phyloP scores from a whole-genome alignment of 192 early-diverging fungal species.

The Backusella australiensis region DNA sequence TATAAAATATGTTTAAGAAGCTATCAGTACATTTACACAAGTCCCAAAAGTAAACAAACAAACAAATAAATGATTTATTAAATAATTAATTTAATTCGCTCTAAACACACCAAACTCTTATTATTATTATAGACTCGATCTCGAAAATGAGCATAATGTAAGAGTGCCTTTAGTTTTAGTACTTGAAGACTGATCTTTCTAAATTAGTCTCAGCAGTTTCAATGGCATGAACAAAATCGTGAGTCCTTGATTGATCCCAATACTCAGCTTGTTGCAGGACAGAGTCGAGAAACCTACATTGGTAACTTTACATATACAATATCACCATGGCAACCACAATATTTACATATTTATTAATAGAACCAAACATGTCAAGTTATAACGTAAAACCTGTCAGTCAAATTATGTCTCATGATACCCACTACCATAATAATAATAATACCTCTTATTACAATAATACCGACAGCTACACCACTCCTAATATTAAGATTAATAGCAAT shows the following conservation, averaged over 20 bases:
- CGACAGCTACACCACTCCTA: not conserved
- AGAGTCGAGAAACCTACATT: not conserved
- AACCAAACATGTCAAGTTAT: conserved; percentile 1
- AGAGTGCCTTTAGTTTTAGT: not conserved
- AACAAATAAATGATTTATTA: not conserved
- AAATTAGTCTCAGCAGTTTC: not conserved
- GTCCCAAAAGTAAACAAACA: not conserved
- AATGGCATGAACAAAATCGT: not conserved
- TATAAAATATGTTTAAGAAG: not conserved
- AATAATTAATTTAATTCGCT: not conserved
- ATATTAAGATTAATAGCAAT: not conserved
- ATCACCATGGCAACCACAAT: not conserved
- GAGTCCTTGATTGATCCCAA: not conserved
- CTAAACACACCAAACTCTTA: not conserved
- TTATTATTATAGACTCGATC: not conserved
- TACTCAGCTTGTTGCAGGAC: not conserved
- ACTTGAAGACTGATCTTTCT: not conserved
- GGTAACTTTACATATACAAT: not conserved
- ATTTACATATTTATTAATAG: not conserved
- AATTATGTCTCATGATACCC: not conserved
- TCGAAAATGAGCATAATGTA: conserved; percentile 1
- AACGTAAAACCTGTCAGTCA: conserved; percentile 1
- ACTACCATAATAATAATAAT: not conserved
- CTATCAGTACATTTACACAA: not conserved
- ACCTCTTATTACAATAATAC: not conserved